Base-by-base conservation (phyloP, 345 rosid species). In the Brassica rapa region DNA sequence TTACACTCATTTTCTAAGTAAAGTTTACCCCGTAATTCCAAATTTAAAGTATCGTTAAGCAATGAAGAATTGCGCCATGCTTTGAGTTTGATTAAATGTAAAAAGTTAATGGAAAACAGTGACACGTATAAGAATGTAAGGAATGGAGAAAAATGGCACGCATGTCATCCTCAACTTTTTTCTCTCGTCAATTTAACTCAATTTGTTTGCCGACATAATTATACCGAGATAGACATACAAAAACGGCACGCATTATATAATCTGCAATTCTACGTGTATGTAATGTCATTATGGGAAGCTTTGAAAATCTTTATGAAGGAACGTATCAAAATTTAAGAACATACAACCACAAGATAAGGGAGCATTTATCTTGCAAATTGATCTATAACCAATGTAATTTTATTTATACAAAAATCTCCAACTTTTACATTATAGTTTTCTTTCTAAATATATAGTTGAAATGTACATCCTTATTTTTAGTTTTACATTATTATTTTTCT, bases 171-270 rank as follows among this genome's bases (percentile, higher is more conserved):
- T 25, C 41, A 11, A 59, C 46, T n/a, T 5, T 62, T 75, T 57
- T 29, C 21, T 21, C 41, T 69, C 51, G 62, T 70, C 75, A 62
- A 16, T 55, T 6, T 53, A 21, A 53, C 59, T 55, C 23, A 6
- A 16, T 39, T 71, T 53, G 41, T 76, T 46, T 68, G 80, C 80
- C 68, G 80, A 69, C 80, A 77, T 46, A 12, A 27, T 43, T 27
- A 19, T 9, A 62, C 4, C 37, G 19, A 29, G 6, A 61, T 27
- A 29, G 55, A 74, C 32, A 25, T 59, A n/a, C 60, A 15, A 59
- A 72, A 76, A 30, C 73, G 68, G 57, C 56, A 66, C 79, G 79
- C 67, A 66, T 33, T 75, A 3, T 35, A 10, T 5, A 14, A 69
- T n/a, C 25, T 5, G 21, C 63, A 19, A 1, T 55, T 70, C 14